Evolutionary conservation across 2,329 filamentous ascomycete species (phyloP), one percentile per base, ranked within the genome.

Genomic region (Cryphonectria nitschkei): DNA sequence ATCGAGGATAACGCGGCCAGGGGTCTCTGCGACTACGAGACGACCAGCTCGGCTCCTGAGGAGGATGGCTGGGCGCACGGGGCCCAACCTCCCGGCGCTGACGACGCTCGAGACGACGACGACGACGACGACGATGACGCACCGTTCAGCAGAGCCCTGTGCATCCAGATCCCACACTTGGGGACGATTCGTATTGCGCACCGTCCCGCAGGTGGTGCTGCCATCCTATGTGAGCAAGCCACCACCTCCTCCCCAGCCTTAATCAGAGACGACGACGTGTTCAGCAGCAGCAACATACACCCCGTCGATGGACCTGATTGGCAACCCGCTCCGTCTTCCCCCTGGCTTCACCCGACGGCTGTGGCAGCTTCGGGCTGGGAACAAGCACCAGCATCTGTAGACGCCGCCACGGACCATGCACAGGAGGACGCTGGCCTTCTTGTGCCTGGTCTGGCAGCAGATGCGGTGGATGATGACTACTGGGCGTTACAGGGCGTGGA

Each of bases 161-260:
- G 74, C 26, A 80, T 86, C 16, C 75, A 79, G 16, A 80, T 86
- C 26, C 84, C 84, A 0, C 82, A 82, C 56, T 77, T 84, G 32
- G 82, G 83, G 0, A 79, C 76, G 1, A 77, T 86, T 22, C 77
- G 76, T 39, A 81, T 84, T 39, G 75, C 75, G 19, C 74, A 74
- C 41, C 67, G 72, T 34, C 29, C 32, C 26, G 26, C 16, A 26
- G 14, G 14, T 2, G 32, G n/a, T 19, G 14, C 32, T 16, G 14
- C 32, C 16, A 11, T 60, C 29, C 4, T 60, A 1, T 37, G 56
- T 29, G 56, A 61, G 6, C 32, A 46, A 16, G 19, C 22, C 13
- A 11, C 3, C 34, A 3, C 52, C 29, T 9, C 52, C 29, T 9
- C 67, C 52, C 60, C 41, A 26, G 60, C 34, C 34, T 34, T 34